Evolutionary conservation across 2,329 filamentous ascomycete species (phyloP), one percentile per base, ranked within the genome.

Genomic region (Fusarium subglutinans): DNA sequence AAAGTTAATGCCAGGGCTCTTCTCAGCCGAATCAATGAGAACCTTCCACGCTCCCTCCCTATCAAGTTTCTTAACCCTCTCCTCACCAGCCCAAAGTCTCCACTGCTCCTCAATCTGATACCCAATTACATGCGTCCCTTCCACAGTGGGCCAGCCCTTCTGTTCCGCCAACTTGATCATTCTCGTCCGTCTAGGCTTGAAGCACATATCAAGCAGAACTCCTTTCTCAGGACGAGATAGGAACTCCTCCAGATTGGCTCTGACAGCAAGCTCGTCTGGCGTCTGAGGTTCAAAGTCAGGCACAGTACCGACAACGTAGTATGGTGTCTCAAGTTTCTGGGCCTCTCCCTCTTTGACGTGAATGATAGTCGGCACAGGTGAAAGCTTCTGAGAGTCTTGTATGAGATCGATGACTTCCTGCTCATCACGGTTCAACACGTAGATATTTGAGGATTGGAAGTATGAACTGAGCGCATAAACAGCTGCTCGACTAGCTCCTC

Each of bases 51-150:
- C 47, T 4, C 65, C 63, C 12, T 62, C 63, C 9, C 37, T 47
- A 2, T 68, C 65, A 10, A 68, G 35, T 1, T 26, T 48, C 22
- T 68, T 54, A 0, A 43, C 65, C 11, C 17, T 44, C 3, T 68
- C 63, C 1, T 48, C 28, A 1, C 65, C 47, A 15, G 63, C 37
- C 63, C 63, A 68, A 17, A 68, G 54, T 15, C 17, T 37, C 63
- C 63, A 68, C 22, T 68, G 63, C 8, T 68, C 54, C 3, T 68
- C 54, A 37, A 68, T 62, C 22, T 68, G 65, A 22, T 68, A 68
- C 0, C 63, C 54, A 7, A 68, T 68, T 8, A 68, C 20, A 15
- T 68, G 63, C 4, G 63, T 68, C 12, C 65, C 65, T 3, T 68
- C 65, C 0, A 68, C 65, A 1, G 47, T 53, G 7, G 47, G 40